Evolutionary conservation across 106 monocot species (phyloP), one percentile per base, ranked within the genome.

Genomic region (Acanthochlamys bracteata): DNA sequence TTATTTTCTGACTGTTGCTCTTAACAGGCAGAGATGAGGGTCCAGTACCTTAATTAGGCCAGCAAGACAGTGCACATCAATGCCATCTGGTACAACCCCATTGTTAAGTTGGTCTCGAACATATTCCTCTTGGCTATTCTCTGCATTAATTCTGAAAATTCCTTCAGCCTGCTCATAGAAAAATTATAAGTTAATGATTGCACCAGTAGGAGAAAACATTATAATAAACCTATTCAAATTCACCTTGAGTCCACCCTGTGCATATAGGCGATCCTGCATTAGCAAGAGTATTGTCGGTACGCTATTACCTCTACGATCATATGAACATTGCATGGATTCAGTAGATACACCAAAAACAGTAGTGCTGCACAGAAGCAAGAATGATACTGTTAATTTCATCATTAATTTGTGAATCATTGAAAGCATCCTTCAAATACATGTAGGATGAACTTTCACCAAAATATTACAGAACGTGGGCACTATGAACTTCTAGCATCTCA

Each of bases 241-340:
- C 65, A 82, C 77, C 75, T 39, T 65, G 14, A 83, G 75, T 21
- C 83, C 79, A 25, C 79, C 79, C 67, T 75, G 79, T 9, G 71
- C 79, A 69, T 83, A 83, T 42, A 83, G 75, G 17, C 69, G 75
- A 7, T 59, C 63, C 61, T 83, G 83, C 75, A 83, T 71, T 23
- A 79, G 69, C 69, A 83, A 72, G 68, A 83, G 83, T 66, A 83
- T 75, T 49, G 74, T 83, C 24, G 83, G 83, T 20, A 83, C 60
- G 61, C 83, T 83, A 25, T 83, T 83, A 17, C 79, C 83, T 65
- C 83, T 75, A 33, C 59, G 45, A 40, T 83, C 83, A 52, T 65
- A 74, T n/a, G 83, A 79, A 65, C 83, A 79, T 65, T 79, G 83
- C 83, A 83, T 79, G 11, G 79, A 83, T 66, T 79, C 83, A 40